phyloP scores from a whole-genome alignment of 306 rosid species.

The Fagus crenata region DNA sequence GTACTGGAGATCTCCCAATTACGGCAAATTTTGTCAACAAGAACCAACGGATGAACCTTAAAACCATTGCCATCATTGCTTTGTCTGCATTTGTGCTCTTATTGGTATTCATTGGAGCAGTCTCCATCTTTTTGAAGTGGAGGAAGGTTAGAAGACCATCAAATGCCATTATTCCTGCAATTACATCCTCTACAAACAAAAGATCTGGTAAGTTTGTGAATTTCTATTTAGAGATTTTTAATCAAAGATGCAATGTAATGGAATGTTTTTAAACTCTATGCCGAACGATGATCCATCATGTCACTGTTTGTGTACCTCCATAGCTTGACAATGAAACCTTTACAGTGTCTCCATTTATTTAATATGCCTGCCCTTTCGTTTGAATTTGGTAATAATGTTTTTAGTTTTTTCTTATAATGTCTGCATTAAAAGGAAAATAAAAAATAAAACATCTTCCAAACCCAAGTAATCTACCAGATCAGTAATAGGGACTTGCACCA shows the following conservation, averaged over 20 bases:
- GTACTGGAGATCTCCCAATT: conserved; percentile 54
- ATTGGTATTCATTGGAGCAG: conserved; percentile 62
- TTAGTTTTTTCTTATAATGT: too few species aligned
- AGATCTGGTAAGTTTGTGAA: conserved; percentile 61
- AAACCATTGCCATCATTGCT: conserved; percentile 61
- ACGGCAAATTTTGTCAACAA: conserved; percentile 49
- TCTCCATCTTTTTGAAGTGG: conserved; percentile 62
- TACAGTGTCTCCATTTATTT: conserved; percentile 12
- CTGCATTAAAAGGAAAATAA: too few species aligned
- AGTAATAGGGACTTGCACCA: too few species aligned
- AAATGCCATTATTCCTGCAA: conserved; percentile 58
- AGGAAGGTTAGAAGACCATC: conserved; percentile 68
- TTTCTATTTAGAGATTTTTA: conserved; percentile 23
- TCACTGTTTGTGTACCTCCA: not conserved
- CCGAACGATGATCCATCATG: conserved; percentile 20
- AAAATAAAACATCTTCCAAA: too few species aligned
- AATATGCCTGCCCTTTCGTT: not conserved
- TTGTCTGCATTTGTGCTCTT: conserved; percentile 73
- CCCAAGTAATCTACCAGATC: too few species aligned
- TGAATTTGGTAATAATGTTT: too few species aligned
- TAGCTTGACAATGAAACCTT: conserved; percentile 2
- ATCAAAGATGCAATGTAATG: conserved; percentile 3
- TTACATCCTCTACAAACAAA: conserved; percentile 61
- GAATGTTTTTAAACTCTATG: conserved; percentile 9
- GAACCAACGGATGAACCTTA: conserved; percentile 58